Base-by-base conservation (phyloP, 2,329 filamentous ascomycete genomes). In the Fusarium sp. region DNA sequence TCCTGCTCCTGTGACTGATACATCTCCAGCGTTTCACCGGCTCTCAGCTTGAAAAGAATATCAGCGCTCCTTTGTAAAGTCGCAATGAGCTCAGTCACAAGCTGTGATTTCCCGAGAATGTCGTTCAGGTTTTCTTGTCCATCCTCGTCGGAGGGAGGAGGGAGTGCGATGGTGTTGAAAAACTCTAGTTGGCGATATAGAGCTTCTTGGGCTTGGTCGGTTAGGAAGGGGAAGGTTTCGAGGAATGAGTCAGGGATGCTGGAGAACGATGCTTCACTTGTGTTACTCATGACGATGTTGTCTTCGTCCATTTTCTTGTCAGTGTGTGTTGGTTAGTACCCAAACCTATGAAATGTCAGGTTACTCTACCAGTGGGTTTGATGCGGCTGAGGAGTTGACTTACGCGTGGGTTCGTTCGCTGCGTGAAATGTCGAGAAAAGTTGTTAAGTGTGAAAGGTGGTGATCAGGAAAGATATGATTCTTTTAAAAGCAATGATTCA, bases 331-430 rank as follows among this genome's bases (percentile, higher is more conserved):
- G 3, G 23, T 3, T n/a, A 29, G 11, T 8, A 0, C 5, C 11
- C 2, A 5, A 14, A 2, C 2, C 5, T 21, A 5, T 27, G n/a
- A 11, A 14, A 20, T 10, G 14, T 15, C 10, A 7, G 3, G 3
- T 15, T 6, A 5, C 23, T 33, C 5, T 23, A 3, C 5, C 11
- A 3, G 15, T 2, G 17, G 18, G 11, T 10, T 3, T 35, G 15
- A 14, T 5, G 13, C n/a, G 4, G 20, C 0, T 35, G 8, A 35
- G 2, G 29, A 10, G 3, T 18, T 21, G 10, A 39, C 36, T 39
- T 39, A 8, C 18, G 36, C n/a, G n/a, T 13, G 18, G n/a, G n/a
- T 11, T 36, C 9, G n/a, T 17, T 39, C n/a, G 10, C 5, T 40
- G 7, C 6, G 13, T 5, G 25, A 25, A 25, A 25, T 35, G 6